Evolutionary conservation across 2,329 filamentous ascomycete genomes (phyloP).

Genomic region (Sarocladiaceae sp.): DNA sequence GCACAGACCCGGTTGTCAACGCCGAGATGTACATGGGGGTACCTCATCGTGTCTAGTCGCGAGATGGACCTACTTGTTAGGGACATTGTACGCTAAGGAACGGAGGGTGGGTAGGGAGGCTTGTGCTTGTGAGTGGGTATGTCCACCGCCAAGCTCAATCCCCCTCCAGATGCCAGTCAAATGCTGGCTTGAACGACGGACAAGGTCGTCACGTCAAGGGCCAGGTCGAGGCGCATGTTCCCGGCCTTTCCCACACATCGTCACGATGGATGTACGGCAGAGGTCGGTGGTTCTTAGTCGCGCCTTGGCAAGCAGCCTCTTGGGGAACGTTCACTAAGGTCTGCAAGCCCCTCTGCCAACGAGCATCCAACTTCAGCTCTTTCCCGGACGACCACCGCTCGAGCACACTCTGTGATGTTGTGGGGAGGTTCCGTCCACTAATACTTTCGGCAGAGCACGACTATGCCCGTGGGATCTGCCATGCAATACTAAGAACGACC

Average conservation of each 20-base stretch:
- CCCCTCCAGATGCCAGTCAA: conserved; percentile 2
- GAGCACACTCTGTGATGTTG: background rate
- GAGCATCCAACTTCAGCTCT: background rate
- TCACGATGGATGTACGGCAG: conserved; percentile 5
- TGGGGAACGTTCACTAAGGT: conserved; percentile 1
- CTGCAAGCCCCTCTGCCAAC: background rate
- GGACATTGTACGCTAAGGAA: conserved; percentile 2
- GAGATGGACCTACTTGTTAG: background rate
- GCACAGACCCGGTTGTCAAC: background rate
- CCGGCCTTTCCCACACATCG: conserved; percentile 4
- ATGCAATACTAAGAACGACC: background rate
- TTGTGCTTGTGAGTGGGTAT: conserved; percentile 6
- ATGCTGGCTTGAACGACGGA: background rate
- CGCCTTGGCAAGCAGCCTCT: background rate
- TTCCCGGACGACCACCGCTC: background rate
- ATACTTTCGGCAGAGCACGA: background rate
- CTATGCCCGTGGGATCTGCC: background rate
- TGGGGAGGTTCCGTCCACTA: background rate
- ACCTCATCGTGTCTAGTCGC: conserved; percentile 7
- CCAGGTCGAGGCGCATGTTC: background rate
- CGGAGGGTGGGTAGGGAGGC: background rate
- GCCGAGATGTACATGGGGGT: conserved; percentile 8
- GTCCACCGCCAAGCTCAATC: background rate
- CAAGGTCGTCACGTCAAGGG: background rate
- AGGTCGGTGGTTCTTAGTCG: background rate